Base-by-base conservation (phyloP, 1,284 basidiomycete species). In the Pholiota adiposa region DNA sequence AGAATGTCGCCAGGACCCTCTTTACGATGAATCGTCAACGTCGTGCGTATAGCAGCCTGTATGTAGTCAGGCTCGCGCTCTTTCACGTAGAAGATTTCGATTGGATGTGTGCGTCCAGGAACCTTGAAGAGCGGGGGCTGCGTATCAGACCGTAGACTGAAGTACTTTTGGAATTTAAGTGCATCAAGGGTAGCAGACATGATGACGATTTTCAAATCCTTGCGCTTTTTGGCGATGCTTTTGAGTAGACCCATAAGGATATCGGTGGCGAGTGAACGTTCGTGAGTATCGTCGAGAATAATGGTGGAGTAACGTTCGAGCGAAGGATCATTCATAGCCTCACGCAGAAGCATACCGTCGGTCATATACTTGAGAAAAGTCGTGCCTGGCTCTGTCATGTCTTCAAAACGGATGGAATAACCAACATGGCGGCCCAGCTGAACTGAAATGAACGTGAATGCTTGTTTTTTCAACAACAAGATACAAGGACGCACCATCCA, bases 341-440 rank as follows among this genome's bases (percentile, higher is more conserved):
- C 96, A 40, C 96, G 90, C 27, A 97, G 84, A 60, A 96, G 85
- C 96, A 98, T 97, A 85, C 97, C 97, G 68, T 99, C 97, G 9
- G 97, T 99, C 96, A 99, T 98, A 80, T 99, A 98, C 74, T 97
- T 96, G 67, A 98, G 81, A 75, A 97, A 96, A 0, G 96, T 98
- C 7, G 88, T 93, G 0, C 92, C 93, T 0, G 86, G 85, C 65
- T 95, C 92, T 9, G 96, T 98, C 89, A 96, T 94, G 73, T 99
- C 97, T 75, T 99, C 97, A 76, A 99, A 99, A 73, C 97, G 94
- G 70, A 98, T 98, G 3, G 94, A 95, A 77, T 99, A 99, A 64
- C 97, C 97, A 65, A 99, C 97, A 68, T 98, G 89, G 73, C 93
- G 90, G 56, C 94, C 95, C 9, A 98, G 88, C 75, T 89, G 84